A percentile compares a stretch with the other conserved stretches of the same genome.
Evolutionary conservation across 306 rosid species (phyloP).

Genomic region (Vigna trinervia): DNA sequence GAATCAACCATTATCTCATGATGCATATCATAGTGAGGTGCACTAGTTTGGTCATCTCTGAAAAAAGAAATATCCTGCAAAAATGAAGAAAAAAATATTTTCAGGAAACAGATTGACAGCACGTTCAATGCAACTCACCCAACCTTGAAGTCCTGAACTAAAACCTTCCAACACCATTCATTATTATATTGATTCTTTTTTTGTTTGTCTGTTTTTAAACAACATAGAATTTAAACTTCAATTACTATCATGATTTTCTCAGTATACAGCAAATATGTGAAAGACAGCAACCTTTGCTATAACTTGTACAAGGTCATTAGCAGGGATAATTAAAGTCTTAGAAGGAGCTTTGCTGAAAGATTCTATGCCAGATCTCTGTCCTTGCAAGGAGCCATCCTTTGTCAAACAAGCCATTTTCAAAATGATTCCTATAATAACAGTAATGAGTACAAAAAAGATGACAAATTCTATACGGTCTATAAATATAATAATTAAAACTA

Average conservation of each 20-base stretch:
- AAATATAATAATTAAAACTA: constrained; percentile 30
- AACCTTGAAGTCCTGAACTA: constrained; percentile 9
- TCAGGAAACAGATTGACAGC: constrained; percentile 31
- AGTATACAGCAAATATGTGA: constrained; percentile 38
- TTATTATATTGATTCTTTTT: constrained; percentile 14
- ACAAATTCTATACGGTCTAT: constrained; percentile 26
- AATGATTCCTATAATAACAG: constrained; percentile 66
- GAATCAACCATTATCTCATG: constrained; percentile 87
- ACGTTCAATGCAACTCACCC: constrained; percentile 29
- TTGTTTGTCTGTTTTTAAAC: not conserved
- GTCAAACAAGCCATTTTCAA: constrained; percentile 87
- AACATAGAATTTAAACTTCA: constrained; percentile 20
- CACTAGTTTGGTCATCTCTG: constrained; percentile 61
- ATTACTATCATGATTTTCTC: constrained; percentile 16
- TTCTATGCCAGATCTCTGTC: constrained; percentile 69
- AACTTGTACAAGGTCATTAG: constrained; percentile 90
- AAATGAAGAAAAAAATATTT: constrained; percentile 39
- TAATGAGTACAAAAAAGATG: constrained; percentile 18
- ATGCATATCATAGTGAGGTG: constrained; percentile 61
- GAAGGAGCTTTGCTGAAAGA: constrained; percentile 67
- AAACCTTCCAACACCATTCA: constrained; percentile 21
- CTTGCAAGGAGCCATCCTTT: constrained; percentile 74
- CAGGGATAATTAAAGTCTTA: constrained; percentile 74
- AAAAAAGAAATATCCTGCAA: constrained; percentile 79
- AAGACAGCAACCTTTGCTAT: constrained; percentile 75